Evolutionary conservation across 2,329 filamentous ascomycete genomes (phyloP), one percentile per base, ranked within the genome.

Genomic region (Exophiala spinifera): DNA sequence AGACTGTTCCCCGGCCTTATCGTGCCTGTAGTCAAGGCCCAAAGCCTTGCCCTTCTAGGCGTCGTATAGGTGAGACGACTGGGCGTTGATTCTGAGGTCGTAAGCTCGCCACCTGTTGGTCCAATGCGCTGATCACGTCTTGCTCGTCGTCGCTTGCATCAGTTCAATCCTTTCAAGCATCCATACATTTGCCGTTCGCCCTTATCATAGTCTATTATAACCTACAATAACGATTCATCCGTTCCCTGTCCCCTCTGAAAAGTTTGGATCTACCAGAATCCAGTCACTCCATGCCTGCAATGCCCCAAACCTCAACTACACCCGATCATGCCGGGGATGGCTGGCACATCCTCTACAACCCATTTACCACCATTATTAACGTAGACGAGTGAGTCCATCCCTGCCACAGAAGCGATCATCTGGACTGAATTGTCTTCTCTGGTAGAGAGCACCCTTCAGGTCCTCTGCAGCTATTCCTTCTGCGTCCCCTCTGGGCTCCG

Each of bases 401-500:
- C 3, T 33, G 20, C 11, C 20, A 7, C 8, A 14, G 17, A 28
- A 20, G 14, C 21, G 17, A 10, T 37, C 14, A 47, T n/a, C 13
- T 20, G 23, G 15, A 40, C 39, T 44, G 46, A 49, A 20, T 31
- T 55, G 19, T 6, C n/a, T 39, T 11, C n/a, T n/a, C n/a, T n/a
- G n/a, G 13, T 42, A 60, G 57, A 50, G 48, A 39, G 31, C 44
- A 56, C 53, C 52, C 60, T 69, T 69, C 20, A 63, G 70, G 53
- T 33, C 66, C 55, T 59, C 66, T 62, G 64, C 66, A 43, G 60
- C 65, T 60, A 39, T 82, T 86, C 65, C 70, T 74, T 56, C 74
- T 79, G 37, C 71, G 74, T 1, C 83, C 83, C 1, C 67, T 83
- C 19, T 71, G 82, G 17, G 80, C 80, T 17, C 76, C 82, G 0